Evolutionary conservation across 495 filamentous ascomycete species (phyloP).

Genomic region (Lasiosphaeris hirsuta): DNA sequence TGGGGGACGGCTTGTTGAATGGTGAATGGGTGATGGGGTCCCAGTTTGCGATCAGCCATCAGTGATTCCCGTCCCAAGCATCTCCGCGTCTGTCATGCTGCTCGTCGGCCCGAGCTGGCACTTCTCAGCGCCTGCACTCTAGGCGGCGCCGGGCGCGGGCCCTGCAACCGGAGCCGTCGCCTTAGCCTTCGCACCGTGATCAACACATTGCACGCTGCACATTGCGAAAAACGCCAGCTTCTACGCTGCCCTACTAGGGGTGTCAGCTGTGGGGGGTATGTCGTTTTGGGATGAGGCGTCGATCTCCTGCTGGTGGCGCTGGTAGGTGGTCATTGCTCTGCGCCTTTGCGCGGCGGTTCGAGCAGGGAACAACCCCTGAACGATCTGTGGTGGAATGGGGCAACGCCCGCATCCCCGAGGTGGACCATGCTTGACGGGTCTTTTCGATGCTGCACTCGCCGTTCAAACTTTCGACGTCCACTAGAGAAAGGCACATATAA

Average conservation of each 20-base stretch:
- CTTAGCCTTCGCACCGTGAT: background rate
- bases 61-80: background rate
- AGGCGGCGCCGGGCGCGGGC: background rate
- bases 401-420: too few species aligned
- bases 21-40: background rate
- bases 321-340: background rate
- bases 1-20: background rate
- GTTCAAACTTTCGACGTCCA: too few species aligned
- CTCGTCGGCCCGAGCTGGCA: background rate
- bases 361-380: background rate
- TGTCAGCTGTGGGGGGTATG: background rate
- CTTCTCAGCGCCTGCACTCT: background rate
- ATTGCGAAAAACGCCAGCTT: too few species aligned
- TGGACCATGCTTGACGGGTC: too few species aligned
- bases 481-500: too few species aligned
- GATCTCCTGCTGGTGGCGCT: slow-evolving; percentile 7
- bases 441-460: too few species aligned
- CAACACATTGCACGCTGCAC: too few species aligned
- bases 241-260: too few species aligned
- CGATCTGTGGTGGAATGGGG: background rate
- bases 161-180: background rate
- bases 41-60: slow-evolving; percentile 6
- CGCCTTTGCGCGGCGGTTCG: background rate
- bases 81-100: too few species aligned
- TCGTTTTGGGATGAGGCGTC: slow-evolving; percentile 5